Percentiles rank a stretch among this genome's conserved stretches.
phyloP scores from a whole-genome alignment of 139 green algal genomes.

The Chlamydomonas eustigma region DNA sequence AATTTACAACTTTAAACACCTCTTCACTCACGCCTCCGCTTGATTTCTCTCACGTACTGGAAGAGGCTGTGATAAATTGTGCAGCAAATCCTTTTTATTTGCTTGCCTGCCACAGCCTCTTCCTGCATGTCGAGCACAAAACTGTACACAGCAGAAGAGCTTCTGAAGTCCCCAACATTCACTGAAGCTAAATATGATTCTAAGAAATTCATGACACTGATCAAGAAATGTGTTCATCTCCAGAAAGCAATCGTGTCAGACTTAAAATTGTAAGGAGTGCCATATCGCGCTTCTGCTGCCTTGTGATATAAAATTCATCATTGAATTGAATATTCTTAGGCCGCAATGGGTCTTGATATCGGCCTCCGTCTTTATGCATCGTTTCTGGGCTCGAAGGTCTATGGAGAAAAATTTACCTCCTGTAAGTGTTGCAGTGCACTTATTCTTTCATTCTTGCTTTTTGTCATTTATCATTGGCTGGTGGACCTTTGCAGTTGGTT shows the following conservation, averaged over 20 bases:
- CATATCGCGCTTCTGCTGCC: not conserved
- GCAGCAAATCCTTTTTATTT: not conserved
- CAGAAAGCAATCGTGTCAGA: not conserved
- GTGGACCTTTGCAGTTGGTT: not conserved
- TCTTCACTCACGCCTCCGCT: too few relatives aligned
- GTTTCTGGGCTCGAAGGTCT: conserved; percentile 26
- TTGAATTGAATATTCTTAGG: not conserved
- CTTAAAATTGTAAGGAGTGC: conserved; percentile 2
- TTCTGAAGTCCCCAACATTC: not conserved
- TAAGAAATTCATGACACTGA: not conserved
- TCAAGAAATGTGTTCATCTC: not conserved
- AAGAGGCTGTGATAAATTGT: not conserved
- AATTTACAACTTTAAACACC: too few relatives aligned
- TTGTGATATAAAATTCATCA: not conserved
- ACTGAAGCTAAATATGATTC: not conserved
- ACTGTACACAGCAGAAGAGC: not conserved
- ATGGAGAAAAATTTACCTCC: conserved; percentile 63
- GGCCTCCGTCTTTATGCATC: not conserved
- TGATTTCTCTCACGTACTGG: not conserved
- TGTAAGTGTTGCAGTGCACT: too few relatives aligned
- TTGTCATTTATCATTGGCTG: not conserved
- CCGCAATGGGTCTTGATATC: not conserved
- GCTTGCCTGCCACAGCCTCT: not conserved
- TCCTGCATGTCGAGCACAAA: not conserved
- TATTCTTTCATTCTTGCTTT: too few relatives aligned